Evolutionary conservation across 768 basidiomycete species (phyloP), one percentile per base, ranked within the genome.

Genomic region (Leucosporidium scottii): DNA sequence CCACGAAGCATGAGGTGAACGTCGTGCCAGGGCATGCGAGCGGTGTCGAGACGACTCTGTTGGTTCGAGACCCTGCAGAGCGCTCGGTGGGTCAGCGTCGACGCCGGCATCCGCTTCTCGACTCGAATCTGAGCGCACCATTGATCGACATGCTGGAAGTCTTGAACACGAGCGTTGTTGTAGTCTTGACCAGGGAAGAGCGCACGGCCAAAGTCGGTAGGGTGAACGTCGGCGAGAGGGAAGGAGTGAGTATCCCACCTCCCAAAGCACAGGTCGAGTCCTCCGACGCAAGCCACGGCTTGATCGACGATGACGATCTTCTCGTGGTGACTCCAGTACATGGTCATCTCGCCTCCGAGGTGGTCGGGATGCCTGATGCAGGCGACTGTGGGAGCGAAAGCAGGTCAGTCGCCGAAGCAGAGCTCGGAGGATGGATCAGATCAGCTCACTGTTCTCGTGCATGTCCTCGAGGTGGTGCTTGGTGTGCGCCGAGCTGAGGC

Each of bases 111-210:
- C 5, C 34, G 12, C 12, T 36, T 12, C 3, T 44, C 39, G 39
- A 44, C 15, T 15, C 39, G 39, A 44, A 44, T 2, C 10, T 4
- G 8, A 36, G 6, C 31, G 34, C 10, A 58, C 72, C 74, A 75
- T 2, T 90, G 82, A 65, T 84, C 82, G 1, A 97, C 94, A 15
- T 77, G 81, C 75, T 91, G 83, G 80, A 93, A 93, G 75, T 94
- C 92, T 27, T 36, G 59, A 39, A 88, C 81, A 13, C 93, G 85
- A 1, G 91, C 91, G 67, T 98, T 91, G 77, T 96, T 93, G 79
- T 88, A 94, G 75, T 93, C 93, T 78, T 96, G 80, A 12, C 94
- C 94, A 0, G 94, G 90, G 82, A 94, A 98, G 31, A 98, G 82
- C 55, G 34, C 91, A 61, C 82, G 82, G 55, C 78, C 74, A 75